Conservation (phyloP, 495 filamentous ascomycete genomes). For the Hypoxylon cercidicola region DNA sequence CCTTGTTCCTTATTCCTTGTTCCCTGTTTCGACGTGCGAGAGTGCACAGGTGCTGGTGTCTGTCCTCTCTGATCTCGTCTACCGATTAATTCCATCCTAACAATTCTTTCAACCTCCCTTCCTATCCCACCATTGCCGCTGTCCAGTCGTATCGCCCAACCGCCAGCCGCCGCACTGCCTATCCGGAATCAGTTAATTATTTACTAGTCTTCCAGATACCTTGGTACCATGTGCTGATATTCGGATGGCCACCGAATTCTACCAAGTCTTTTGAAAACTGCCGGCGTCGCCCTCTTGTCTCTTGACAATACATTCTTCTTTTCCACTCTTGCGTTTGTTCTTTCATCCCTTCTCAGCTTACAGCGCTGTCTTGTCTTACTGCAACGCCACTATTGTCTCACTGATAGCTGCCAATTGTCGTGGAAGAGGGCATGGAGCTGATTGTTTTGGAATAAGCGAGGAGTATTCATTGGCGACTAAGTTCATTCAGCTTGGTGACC, state of each 20-base stretch:
- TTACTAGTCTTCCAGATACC: constrained; percentile 17
- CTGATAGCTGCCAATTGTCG: constrained; percentile 17
- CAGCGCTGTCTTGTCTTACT: constrained; percentile 5
- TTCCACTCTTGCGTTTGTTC: constrained; percentile 12
- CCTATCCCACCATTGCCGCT: constrained; percentile 31
- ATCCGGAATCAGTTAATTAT: constrained; percentile 20
- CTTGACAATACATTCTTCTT: constrained; percentile 19
- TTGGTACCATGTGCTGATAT: constrained; percentile 25
- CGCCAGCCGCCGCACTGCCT: constrained; percentile 35
- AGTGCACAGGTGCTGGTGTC: constrained; percentile 42
- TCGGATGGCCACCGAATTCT: constrained; percentile 28
- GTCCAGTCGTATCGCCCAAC: constrained; percentile 32
- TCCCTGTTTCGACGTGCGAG: constrained; percentile 33
- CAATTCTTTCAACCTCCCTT: constrained; percentile 38
- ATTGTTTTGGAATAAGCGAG: constrained; percentile 22
- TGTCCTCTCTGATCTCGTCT: constrained; percentile 38
- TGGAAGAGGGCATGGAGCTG: constrained; percentile 25
- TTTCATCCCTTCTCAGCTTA: constrained; percentile 13
- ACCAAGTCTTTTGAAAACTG: constrained; percentile 10
- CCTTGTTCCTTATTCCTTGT: constrained; percentile 25
- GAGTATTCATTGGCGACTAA: constrained; percentile 22
- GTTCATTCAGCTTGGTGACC: constrained; percentile 20
- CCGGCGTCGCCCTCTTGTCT: constrained; percentile 19
- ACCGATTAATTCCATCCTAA: constrained; percentile 41
- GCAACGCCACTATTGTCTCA: constrained; percentile 12